Evolutionary conservation across 108 stramenopile species (phyloP), one percentile per base, ranked within the genome.

Genomic region (Nannochloropsis oceanica): DNA sequence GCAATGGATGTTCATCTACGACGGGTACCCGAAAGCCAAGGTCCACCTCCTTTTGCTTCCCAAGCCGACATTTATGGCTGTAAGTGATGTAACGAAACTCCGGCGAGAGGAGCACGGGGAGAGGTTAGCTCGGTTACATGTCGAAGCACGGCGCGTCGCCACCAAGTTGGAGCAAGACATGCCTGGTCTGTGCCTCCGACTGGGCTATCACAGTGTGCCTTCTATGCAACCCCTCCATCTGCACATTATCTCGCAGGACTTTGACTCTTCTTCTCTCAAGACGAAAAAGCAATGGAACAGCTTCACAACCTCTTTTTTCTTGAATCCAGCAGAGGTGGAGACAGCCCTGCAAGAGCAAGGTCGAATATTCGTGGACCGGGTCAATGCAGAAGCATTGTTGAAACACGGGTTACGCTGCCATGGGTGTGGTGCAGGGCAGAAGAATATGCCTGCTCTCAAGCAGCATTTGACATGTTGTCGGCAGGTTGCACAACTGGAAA

Each of bases 191-290:
- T 13, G 13, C 20, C 27, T 10, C 79, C 27, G 84, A 43, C 25
- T 44, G 34, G 89, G 89, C 12, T 88, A 88, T 22, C 89, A 89
- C 46, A 85, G 85, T 11, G 42, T 85, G 11, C 89, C 89, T 43
- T 89, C 89, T 0, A 80, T 81, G 8, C 42, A 84, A 26, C 89
- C 85, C 18, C 85, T 89, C 20, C 89, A 89, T 34, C 1, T 89
- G 46, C 89, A 89, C 83, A 84, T 89, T 44, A 81, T 89, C 85
- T 88, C 87, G 27, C 89, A 89, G 85, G 89, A 89, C 42, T 88
- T 89, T 26, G 44, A 85, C 82, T 18, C 82, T 26, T 43, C 27
- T 13, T 20, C 85, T 0, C 34, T 89, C n/a, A 89, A 85, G 82
- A 81, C 26, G n/a, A 85, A 43, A 25, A 81, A 44, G 24, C 89